A percentile compares a stretch with the other conserved stretches of the same genome.
phyloP scores from a whole-genome alignment of 2,329 filamentous ascomycete species.

The Exophiala aquamarina region DNA sequence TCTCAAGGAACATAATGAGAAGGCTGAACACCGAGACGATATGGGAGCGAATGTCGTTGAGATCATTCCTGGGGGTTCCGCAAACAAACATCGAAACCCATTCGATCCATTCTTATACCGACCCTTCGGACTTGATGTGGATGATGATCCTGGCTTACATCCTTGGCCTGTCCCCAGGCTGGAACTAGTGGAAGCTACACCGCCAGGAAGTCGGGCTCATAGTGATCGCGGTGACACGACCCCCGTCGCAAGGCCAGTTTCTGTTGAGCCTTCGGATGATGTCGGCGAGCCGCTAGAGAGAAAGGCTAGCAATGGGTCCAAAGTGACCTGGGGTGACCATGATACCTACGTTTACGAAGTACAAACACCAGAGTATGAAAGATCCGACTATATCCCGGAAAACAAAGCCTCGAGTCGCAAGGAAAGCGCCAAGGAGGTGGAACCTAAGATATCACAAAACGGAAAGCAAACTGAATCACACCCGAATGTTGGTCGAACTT shows the following conservation, averaged over 20 bases:
- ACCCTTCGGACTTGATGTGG: constrained; percentile 21
- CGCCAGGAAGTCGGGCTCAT: constrained; percentile 37
- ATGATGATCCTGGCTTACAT: constrained; percentile 25
- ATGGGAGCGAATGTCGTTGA: constrained; percentile 26
- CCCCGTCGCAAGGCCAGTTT: constrained; percentile 31
- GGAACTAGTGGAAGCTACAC: constrained; percentile 59
- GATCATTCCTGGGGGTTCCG: constrained; percentile 20
- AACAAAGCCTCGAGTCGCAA: background rate
- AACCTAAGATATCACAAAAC: background rate
- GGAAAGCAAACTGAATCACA: constrained; percentile 1
- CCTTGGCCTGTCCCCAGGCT: constrained; percentile 54
- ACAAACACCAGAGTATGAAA: constrained; percentile 54
- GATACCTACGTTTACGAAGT: constrained; percentile 64
- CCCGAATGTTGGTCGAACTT: constrained; percentile 16
- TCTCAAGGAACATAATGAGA: constrained; percentile 36
- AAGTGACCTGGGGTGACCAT: constrained; percentile 67
- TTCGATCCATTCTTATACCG: constrained; percentile 27
- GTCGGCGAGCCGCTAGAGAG: constrained; percentile 44
- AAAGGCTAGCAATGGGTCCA: constrained; percentile 45
- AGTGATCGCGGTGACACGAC: constrained; percentile 33
- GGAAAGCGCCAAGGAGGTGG: constrained; percentile 47
- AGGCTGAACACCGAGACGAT: constrained; percentile 22
- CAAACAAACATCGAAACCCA: constrained; percentile 8
- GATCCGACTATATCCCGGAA: constrained; percentile 30
- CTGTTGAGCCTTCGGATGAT: constrained; percentile 36